Evolutionary conservation across 305 asterid genomes (phyloP).

Genomic region (Caryopteris hybrid): DNA sequence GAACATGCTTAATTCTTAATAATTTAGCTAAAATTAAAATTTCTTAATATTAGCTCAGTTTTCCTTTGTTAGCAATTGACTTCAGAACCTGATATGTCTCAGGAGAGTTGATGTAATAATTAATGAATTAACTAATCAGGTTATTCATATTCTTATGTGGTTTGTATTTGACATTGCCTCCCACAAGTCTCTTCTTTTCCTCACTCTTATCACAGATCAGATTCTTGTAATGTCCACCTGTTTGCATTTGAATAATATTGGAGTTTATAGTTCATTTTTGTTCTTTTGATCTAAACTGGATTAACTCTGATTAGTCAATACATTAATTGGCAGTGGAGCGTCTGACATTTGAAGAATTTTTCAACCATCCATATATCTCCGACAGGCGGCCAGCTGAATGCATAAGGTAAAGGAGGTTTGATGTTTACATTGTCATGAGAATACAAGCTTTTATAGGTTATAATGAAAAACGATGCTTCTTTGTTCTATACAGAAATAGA

Average conservation of each 20-base stretch:
- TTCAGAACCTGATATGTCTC: not conserved
- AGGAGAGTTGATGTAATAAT: not conserved
- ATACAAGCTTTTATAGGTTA: constrained; percentile 12
- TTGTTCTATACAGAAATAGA: constrained; percentile 40
- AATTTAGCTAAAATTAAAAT: not conserved
- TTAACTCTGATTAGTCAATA: constrained; percentile 15
- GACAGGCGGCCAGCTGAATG: constrained; percentile 44
- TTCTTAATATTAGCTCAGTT: not conserved
- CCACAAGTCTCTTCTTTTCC: not conserved
- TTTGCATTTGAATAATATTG: not conserved
- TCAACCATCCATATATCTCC: constrained; percentile 84
- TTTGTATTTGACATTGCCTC: constrained; percentile 11
- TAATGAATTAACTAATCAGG: not conserved
- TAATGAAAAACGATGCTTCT: not conserved
- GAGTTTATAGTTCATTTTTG: not conserved
- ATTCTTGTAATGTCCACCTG: not conserved
- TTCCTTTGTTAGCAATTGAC: not conserved
- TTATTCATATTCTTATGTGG: not conserved
- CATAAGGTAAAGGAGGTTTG: constrained; percentile 42
- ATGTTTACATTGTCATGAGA: constrained; percentile 18
- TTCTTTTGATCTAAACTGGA: not conserved
- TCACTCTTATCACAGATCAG: not conserved
- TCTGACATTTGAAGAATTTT: constrained; percentile 91
- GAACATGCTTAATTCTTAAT: not conserved
- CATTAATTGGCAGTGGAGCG: constrained; percentile 67